Base-by-base conservation (phyloP, 495 filamentous ascomycete genomes). In the Thermothielavioides terrestris region DNA sequence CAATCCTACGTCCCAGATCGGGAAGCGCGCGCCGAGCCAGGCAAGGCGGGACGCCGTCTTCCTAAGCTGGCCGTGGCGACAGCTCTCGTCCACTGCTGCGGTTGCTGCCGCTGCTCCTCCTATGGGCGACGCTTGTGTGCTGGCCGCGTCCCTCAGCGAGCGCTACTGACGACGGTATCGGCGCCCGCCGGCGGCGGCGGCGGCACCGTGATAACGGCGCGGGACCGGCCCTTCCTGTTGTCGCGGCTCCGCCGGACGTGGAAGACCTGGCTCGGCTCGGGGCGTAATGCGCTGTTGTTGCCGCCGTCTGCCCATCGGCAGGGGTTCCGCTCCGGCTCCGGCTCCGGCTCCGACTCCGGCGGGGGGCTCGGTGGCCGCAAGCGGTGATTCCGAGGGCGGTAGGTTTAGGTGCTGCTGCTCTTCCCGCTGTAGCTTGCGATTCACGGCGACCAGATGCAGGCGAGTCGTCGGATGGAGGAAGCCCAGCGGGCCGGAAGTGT, bases 1-100 rank as follows among this genome's bases (percentile, higher is more conserved):
- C n/a, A n/a, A 87, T 4, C 78, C 84, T 2, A 88, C 68, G 55
- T 89, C 84, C 80, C 80, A 86, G 49, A 83, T 68, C 0, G 84
- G 83, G 50, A 61, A 83, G 27, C 60, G 56, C 4, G 69, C 78
- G 34, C 68, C 54, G 81, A 86, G 85, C 22, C 72, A 75, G 12
- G 65, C 42, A 17, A 84, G 61, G 3, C 71, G 73, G n/a, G 58
- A 55, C 15, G 64, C 34, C 4, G 71, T 68, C n/a, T 63, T 67
- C 22, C 44, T 58, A 2, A 70, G 17, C 20, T 21, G 28, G 11
- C 23, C 10, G 2, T 42, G 9, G 1, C 17, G 20, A 31, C 8
- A 8, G 14, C 28, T n/a, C 28, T 3, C 28, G 3, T 10, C 28
- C 28, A 31, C 28, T n/a, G n/a, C 43, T 20, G 12, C 44, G 6